Conservation (phyloP, 768 basidiomycete genomes). For the Lentinula sp. region DNA sequence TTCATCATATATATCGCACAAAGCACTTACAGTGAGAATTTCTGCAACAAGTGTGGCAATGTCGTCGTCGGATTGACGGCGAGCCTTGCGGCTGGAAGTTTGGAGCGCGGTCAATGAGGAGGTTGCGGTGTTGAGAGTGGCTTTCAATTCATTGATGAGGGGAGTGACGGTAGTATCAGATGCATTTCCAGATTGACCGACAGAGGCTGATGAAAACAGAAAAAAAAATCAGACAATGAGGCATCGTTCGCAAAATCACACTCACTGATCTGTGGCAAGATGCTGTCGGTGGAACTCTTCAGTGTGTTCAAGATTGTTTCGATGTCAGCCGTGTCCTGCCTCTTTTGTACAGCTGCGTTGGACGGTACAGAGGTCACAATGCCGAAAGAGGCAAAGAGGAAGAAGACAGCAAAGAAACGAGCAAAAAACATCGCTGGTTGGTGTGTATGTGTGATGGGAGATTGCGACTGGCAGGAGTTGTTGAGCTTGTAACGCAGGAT, state of each 20-base stretch:
- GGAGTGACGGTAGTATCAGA: slow-evolving; percentile 16
- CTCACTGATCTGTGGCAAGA: slow-evolving; percentile 1
- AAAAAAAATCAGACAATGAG: not conserved
- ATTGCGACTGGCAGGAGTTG: not conserved
- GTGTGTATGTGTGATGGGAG: not conserved
- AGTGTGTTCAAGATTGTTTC: not conserved
- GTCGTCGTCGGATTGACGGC: slow-evolving; percentile 19
- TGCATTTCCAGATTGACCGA: slow-evolving; percentile 11
- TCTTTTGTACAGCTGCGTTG: not conserved
- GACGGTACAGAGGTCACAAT: not conserved
- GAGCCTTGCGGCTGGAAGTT: not conserved
- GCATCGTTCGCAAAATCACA: not conserved
- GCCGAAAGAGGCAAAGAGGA: not conserved
- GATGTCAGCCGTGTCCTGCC: slow-evolving; percentile 1
- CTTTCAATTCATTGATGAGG: slow-evolving; percentile 15
- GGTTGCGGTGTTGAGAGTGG: slow-evolving; percentile 16
- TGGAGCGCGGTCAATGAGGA: slow-evolving; percentile 13
- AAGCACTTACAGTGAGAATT: slow-evolving; percentile 16
- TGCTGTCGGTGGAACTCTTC: not conserved
- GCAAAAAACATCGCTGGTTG: not conserved
- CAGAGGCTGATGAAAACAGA: not conserved
- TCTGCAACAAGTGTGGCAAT: slow-evolving; percentile 19
- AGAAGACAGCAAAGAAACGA: slow-evolving; percentile 1
- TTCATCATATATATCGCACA: not conserved
- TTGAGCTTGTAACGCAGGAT: not conserved